Percentiles rank a stretch among this genome's conserved stretches.
phyloP scores from a whole-genome alignment of 2,329 filamentous ascomycete species.

The Curvularia lunata region DNA sequence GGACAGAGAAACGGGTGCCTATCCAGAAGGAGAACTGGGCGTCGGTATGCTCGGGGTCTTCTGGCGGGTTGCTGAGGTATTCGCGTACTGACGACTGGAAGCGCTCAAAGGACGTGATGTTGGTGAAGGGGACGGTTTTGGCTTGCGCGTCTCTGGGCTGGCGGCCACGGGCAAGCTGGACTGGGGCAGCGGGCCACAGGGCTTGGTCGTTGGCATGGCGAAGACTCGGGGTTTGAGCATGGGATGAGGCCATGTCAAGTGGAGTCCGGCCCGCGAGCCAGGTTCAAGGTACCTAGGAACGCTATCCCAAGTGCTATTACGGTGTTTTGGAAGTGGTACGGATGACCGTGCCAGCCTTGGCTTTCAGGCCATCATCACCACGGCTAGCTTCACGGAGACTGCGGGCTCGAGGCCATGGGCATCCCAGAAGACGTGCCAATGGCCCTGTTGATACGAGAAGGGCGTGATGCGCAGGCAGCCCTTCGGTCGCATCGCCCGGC shows the following conservation, averaged over 20 bases:
- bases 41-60: conserved; percentile 48
- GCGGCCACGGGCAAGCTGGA: conserved; percentile 46
- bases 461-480: background rate
- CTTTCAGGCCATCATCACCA: conserved; percentile 13
- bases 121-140: conserved; percentile 37
- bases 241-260: conserved; percentile 32
- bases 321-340: conserved; percentile 16
- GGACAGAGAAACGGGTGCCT: conserved; percentile 45
- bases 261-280: conserved; percentile 23
- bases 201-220: conserved; percentile 22
- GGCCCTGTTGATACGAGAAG: background rate
- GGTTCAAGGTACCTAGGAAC: conserved; percentile 11
- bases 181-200: conserved; percentile 28
- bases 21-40: conserved; percentile 50
- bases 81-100: conserved; percentile 47
- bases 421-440: background rate
- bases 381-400: background rate
- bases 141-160: conserved; percentile 47
- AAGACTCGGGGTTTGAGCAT: conserved; percentile 20
- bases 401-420: background rate
- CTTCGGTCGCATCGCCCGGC: background rate
- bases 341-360: conserved; percentile 16
- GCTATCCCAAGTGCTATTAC: conserved; percentile 10
- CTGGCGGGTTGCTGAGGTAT: conserved; percentile 43
- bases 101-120: conserved; percentile 43